Evolutionary conservation across 2,329 filamentous ascomycete species (phyloP).

Genomic region (Capronia epimyces): DNA sequence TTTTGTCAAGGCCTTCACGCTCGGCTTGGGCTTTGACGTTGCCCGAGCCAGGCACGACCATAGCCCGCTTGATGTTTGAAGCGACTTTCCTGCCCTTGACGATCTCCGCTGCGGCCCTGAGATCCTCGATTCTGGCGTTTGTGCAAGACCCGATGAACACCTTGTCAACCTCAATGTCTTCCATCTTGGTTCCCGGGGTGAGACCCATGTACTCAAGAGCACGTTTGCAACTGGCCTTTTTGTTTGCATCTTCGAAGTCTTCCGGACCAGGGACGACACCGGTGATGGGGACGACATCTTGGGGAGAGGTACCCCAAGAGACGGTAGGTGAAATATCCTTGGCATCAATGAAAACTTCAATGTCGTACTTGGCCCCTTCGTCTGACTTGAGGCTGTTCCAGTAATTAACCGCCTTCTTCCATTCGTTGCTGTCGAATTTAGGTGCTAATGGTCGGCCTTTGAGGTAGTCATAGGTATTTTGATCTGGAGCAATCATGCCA

Average conservation of each 20-base stretch:
- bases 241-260: constrained; percentile 71
- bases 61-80: constrained; percentile 80
- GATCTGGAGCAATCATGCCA: constrained; percentile 93
- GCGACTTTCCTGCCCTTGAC: constrained; percentile 85
- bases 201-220: constrained; percentile 97
- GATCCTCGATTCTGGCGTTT: constrained; percentile 92
- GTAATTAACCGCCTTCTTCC: constrained; percentile 81
- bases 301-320: constrained; percentile 94
- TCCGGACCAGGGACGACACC: constrained; percentile 85
- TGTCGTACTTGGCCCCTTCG: constrained; percentile 80
- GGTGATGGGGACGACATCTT: constrained; percentile 93
- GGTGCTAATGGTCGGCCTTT: constrained; percentile 86
- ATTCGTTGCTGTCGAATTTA: constrained; percentile 74
- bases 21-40: constrained; percentile 91
- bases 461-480: constrained; percentile 90
- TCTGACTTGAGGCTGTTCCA: constrained; percentile 86
- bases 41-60: constrained; percentile 94
- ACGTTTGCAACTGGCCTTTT: constrained; percentile 72
- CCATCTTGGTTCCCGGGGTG: constrained; percentile 76
- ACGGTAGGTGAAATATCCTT: constrained; percentile 92
- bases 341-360: constrained; percentile 80
- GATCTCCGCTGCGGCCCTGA: constrained; percentile 77
- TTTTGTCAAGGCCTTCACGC: constrained; percentile 83
- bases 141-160: constrained; percentile 98
- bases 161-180: constrained; percentile 90